Conservation (phyloP, 1,284 basidiomycete species). For the Rhodotorula sp. region DNA sequence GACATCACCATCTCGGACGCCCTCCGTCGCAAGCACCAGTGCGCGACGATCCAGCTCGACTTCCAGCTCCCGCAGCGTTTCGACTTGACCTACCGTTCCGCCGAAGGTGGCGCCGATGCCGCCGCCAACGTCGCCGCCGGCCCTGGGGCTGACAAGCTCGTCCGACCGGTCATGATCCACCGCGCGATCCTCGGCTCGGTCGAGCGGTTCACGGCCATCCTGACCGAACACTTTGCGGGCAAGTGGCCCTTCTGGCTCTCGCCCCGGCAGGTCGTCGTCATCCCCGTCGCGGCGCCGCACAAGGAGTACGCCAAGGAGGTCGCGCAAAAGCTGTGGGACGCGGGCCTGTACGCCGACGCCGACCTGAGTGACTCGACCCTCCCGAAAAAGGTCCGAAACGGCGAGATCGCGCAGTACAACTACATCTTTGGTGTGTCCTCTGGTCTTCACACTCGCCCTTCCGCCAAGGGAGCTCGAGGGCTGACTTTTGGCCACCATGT, state of each 20-base stretch:
- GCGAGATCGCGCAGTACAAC: conserved; percentile 81
- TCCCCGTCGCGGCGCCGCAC: conserved; percentile 87
- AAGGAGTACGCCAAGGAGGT: conserved; percentile 87
- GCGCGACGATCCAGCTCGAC: conserved; percentile 97
- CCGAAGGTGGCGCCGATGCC: conserved; percentile 56
- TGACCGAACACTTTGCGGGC: conserved; percentile 95
- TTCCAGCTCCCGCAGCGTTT: conserved; percentile 99
- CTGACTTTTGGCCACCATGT: neutral
- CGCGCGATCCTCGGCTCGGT: conserved; percentile 92
- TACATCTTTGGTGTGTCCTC: conserved; percentile 83
- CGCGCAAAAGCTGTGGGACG: conserved; percentile 63
- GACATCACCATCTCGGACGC: conserved; percentile 97
- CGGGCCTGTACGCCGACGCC: conserved; percentile 83
- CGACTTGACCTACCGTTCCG: conserved; percentile 80
- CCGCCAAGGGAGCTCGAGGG: conserved; percentile 4
- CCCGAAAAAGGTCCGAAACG: conserved; percentile 78
- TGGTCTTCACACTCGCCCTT: too few species aligned
- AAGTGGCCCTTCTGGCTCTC: conserved; percentile 99
- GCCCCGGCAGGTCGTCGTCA: conserved; percentile 88
- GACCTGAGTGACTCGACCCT: conserved; percentile 91
- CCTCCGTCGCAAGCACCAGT: conserved; percentile 89
- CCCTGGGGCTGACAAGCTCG: conserved; percentile 51
- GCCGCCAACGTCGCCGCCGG: conserved; percentile 26
- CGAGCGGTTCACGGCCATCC: conserved; percentile 95
- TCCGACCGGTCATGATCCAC: conserved; percentile 95